Base-by-base conservation (phyloP, 306 rosid species). In the Lathyrus sativus region DNA sequence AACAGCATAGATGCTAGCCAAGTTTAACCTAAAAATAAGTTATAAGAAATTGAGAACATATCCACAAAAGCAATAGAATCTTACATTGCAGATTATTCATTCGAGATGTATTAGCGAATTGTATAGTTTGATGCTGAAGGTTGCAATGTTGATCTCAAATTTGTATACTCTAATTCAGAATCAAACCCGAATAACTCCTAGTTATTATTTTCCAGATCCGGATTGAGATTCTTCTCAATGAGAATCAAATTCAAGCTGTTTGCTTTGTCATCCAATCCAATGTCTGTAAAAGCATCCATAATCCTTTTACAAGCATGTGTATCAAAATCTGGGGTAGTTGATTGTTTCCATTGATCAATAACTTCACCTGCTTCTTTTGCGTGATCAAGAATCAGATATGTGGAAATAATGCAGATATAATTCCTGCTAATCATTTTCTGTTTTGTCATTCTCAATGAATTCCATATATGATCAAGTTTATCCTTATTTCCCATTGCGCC, bases 381-480 rank as follows among this genome's bases (percentile, higher is more conserved):
- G 37, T 88, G 83, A 41, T 86, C 91, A 44, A 88, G 90, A 79
- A 93, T 85, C 70, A 90, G 69, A 85, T 93, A 93, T 3, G 96
- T 89, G 50, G 95, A 88, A 70, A 93, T 74, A 14, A 86, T 48
- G 62, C 91, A 93, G 29, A 82, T 73, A 53, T 88, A 90, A 64
- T 84, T 90, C 76, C 96, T 86, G 77, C 89, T 78, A n/a, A 81
- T 79, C 97, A 93, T 88, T 83, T 88, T 90, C 70, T 86, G 93
- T 50, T 77, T 82, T 2, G 98, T 88, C 95, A 84, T 83, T 78
- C 79, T 80, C 81, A 93, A 75, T 62, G 95, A 86, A 67, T 79
- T 88, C 97, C 97, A 93, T 79, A 93, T 85, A 80, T 88, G 85
- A 72, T 90, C 97, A 5, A 93, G 77, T 77, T 78, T 83, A 29